Evolutionary conservation across 2,329 filamentous ascomycete species (phyloP).

Genomic region (Hypoxylon rubiginosum): DNA sequence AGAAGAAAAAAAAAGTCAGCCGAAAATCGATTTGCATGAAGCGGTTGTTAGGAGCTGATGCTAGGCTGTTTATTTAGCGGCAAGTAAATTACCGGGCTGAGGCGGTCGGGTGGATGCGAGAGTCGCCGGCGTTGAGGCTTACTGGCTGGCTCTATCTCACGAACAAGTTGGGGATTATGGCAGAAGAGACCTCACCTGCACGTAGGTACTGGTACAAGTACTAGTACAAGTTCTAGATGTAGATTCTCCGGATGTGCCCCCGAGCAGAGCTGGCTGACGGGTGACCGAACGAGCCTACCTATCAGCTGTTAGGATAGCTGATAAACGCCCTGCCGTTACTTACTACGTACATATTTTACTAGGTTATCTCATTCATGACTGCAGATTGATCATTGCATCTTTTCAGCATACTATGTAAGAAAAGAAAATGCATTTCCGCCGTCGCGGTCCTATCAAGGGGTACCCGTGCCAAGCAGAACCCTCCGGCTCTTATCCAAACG

Average conservation of each 20-base stretch:
- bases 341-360: conserved; percentile 33
- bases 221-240: conserved; percentile 12
- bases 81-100: conserved; percentile 44
- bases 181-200: neutral
- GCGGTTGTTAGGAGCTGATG: conserved; percentile 43
- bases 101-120: conserved; percentile 35
- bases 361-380: conserved; percentile 28
- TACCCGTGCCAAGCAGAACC: conserved; percentile 23
- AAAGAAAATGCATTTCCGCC: conserved; percentile 14
- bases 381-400: conserved; percentile 28
- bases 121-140: conserved; percentile 37
- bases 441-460: conserved; percentile 21
- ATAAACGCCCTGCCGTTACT: conserved; percentile 30
- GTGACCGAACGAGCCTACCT: conserved; percentile 31
- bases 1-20: conserved; percentile 26
- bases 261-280: conserved; percentile 26
- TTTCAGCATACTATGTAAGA: conserved; percentile 30
- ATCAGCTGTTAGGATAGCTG: conserved; percentile 28
- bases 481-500: conserved; percentile 24
- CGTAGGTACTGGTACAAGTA: conserved; percentile 8
- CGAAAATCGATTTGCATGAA: conserved; percentile 39
- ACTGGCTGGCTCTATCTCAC: conserved; percentile 21
- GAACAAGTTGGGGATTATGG: conserved; percentile 33
- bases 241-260: conserved; percentile 38
- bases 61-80: conserved; percentile 41